Evolutionary conservation across 2,329 filamentous ascomycete species (phyloP).

Genomic region (Graphium sp.): DNA sequence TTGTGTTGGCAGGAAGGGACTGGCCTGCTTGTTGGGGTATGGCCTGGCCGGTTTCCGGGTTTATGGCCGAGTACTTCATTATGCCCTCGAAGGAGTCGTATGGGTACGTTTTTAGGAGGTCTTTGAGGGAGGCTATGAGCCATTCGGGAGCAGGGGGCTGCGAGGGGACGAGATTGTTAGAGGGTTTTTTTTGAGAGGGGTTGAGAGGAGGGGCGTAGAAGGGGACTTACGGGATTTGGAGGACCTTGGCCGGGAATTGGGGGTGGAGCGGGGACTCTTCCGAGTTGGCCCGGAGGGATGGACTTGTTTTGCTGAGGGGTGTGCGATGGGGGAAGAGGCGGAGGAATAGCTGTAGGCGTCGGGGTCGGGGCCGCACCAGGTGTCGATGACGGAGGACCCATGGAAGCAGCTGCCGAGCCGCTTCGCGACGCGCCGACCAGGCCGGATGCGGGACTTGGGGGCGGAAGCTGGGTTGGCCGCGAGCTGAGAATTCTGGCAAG

Average conservation of each 20-base stretch:
- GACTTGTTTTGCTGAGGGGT: no score
- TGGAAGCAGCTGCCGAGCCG: slow-evolving; percentile 11
- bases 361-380: slow-evolving; percentile 11
- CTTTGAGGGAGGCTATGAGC: slow-evolving; percentile 59
- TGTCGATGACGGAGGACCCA: slow-evolving; percentile 20
- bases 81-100: slow-evolving; percentile 73
- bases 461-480: slow-evolving; percentile 11
- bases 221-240: slow-evolving; percentile 41
- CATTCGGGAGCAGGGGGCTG: slow-evolving; percentile 77
- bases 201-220: slow-evolving; percentile 8
- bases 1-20: slow-evolving; percentile 43
- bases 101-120: slow-evolving; percentile 55
- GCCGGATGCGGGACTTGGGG: slow-evolving; percentile 6
- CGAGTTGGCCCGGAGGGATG: slow-evolving; percentile 39
- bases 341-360: slow-evolving; percentile 18
- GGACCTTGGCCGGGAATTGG: slow-evolving; percentile 36
- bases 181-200: slow-evolving; percentile 1
- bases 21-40: slow-evolving; percentile 32
- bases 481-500: slow-evolving; percentile 50
- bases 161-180: not conserved
- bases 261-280: slow-evolving; percentile 52
- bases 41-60: slow-evolving; percentile 51
- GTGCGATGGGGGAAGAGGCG: slow-evolving; percentile 13
- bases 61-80: slow-evolving; percentile 80
- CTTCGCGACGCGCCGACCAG: slow-evolving; percentile 9